Evolutionary conservation across 2,329 filamentous ascomycete genomes (phyloP), one percentile per base, ranked within the genome.

Genomic region (Sclerotinia glacialis): DNA sequence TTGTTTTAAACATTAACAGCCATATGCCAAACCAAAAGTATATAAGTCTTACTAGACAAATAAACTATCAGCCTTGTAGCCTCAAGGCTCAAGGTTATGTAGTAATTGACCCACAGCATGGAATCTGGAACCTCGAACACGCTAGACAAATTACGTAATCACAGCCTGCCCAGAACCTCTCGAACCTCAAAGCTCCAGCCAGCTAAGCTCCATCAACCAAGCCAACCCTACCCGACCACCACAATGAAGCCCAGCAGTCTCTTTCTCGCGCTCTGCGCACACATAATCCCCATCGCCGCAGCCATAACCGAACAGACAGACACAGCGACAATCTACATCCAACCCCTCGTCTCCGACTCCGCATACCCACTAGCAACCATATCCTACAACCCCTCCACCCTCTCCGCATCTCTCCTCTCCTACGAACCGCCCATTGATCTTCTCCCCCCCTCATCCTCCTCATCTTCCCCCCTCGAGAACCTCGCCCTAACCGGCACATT

Each of bases 401-500:
- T 76, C 77, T 50, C 77, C n/a, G 78, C 83, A 46, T 78, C 81
- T 44, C 75, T 89, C 42, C 69, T 80, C 55, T 80, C 81, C 40
- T 89, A 85, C 78, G 83, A 87, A 68, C 80, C 82, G 1, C 86
- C 86, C 50, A 82, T 85, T 12, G 55, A 74, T 85, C 11, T 78
- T 80, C 26, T 78, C 80, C 5, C 76, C 78, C 8, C 75, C 31
- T 23, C 23, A 12, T 11, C 34, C 21, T 52, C 37, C 18, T 50
- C 53, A 7, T 52, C 53, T 6, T 28, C 63, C 34, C 21, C 53
- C 21, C 40, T 11, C 9, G 34, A 56, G 9, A 71, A 69, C 31
- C 80, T 86, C 12, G 79, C 88, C 62, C 84, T 86, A 69, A 77
- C 89, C 59, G 87, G 86, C 49, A 73, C 85, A 68, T 89, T 83